A percentile compares a stretch with the other conserved stretches of the same genome.
phyloP scores from a whole-genome alignment of 2,329 filamentous ascomycete genomes.

The Ilyonectria robusta region DNA sequence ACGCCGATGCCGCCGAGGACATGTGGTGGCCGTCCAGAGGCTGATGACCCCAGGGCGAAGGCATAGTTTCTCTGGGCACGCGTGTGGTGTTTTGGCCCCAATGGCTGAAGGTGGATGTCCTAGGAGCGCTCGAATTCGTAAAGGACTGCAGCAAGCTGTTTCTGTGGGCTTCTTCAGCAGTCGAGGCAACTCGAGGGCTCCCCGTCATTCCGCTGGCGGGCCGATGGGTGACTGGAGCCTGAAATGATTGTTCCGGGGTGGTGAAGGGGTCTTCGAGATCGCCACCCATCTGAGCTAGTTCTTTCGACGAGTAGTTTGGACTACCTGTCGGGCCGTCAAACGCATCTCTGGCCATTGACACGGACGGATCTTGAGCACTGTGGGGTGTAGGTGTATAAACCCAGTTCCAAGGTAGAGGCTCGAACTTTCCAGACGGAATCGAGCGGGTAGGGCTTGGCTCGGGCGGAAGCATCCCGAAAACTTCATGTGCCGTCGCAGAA shows the following conservation, averaged over 20 bases:
- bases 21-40: conserved; percentile 33
- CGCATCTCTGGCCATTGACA: conserved; percentile 43
- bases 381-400: conserved; percentile 57
- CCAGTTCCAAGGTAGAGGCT: conserved; percentile 66
- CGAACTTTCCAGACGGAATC: conserved; percentile 51
- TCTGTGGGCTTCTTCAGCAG: conserved; percentile 51
- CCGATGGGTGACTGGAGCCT: conserved; percentile 25
- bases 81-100: conserved; percentile 47
- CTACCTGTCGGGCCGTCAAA: conserved; percentile 45
- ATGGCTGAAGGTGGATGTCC: conserved; percentile 51
- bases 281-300: conserved; percentile 27
- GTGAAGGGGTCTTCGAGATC: conserved; percentile 51
- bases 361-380: conserved; percentile 37
- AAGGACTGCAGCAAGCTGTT: conserved; percentile 56
- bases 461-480: conserved; percentile 60
- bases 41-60: conserved; percentile 39
- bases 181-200: conserved; percentile 37
- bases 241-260: conserved; percentile 45
- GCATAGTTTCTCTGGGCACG: conserved; percentile 35
- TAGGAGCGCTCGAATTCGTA: conserved; percentile 42
- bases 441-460: conserved; percentile 50
- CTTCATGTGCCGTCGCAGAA: conserved; percentile 64
- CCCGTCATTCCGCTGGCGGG: conserved; percentile 36
- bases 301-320: conserved; percentile 42
- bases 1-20: conserved; percentile 53